Base-by-base conservation (phyloP, 2,329 filamentous ascomycete genomes). In the Aschersonia sp. region DNA sequence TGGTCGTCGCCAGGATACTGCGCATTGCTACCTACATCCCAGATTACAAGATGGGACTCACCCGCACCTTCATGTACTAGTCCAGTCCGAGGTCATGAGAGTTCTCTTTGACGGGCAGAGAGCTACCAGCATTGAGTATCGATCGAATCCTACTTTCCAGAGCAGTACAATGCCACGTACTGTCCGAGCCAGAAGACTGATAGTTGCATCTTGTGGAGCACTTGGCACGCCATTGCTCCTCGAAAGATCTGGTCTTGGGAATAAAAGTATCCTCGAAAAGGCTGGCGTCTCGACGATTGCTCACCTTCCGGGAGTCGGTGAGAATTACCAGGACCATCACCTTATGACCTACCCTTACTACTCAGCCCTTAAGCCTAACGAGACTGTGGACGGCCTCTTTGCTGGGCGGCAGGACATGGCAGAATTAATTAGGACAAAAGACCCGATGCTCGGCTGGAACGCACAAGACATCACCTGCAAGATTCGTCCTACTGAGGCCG, bases 261-360 rank as follows among this genome's bases (percentile, higher is more conserved):
- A n/a, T n/a, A 14, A 10, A 7, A 29, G 12, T 8, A 7, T 29
- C 7, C 41, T 42, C 12, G 9, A 42, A n/a, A 9, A 7, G 8
- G 10, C n/a, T 29, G 22, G 22, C 9, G 41, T 42, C 41, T n/a
- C 41, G 7, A n/a, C 14, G 12, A n/a, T 42, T n/a, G 9, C 22
- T 9, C 9, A 10, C 7, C 41, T 42, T 8, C 41, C 41, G 14
- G 41, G 41, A 11, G 41, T 42, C 7, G 41, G 41, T 29, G 9
- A 14, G 7, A 29, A 29, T 14, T 72, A 73, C 0, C 72, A 56
- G 22, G 55, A 60, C 22, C 57, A 55, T 5, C 69, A 79, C 48
- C 59, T 77, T 4, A 50, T 71, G 1, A 53, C 73, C 0, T 72
- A 70, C 50, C 10, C 22, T 9, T 42, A 42, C 41, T 11, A n/a